Evolutionary conservation across 2,329 filamentous ascomycete species (phyloP).

Genomic region (Xylaria hypoxylon): DNA sequence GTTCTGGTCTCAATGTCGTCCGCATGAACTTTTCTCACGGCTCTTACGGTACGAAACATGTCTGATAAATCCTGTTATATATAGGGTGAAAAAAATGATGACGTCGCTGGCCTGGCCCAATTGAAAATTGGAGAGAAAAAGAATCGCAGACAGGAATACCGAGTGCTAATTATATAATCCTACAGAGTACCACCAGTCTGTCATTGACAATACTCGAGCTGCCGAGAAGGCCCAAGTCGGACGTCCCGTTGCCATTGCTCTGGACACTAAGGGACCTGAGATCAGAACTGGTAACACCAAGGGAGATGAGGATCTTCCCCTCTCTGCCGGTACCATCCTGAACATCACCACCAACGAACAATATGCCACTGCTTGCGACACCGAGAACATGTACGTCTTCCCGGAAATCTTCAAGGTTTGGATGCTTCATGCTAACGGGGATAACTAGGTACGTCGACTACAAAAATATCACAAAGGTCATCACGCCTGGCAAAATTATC

Average conservation of each 20-base stretch:
- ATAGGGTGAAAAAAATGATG: not conserved
- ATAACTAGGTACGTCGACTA: slow-evolving; percentile 88
- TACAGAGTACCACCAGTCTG: slow-evolving; percentile 85
- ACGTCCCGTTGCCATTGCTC: slow-evolving; percentile 93
- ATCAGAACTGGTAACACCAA: slow-evolving; percentile 75
- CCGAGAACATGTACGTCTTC: slow-evolving; percentile 86
- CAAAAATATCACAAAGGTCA: slow-evolving; percentile 99
- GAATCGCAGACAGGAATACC: no score
- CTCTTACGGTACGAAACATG: slow-evolving; percentile 66
- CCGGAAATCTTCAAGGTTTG: slow-evolving; percentile 71
- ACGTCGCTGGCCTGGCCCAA: not conserved
- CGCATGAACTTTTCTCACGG: slow-evolving; percentile 99
- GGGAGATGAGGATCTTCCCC: slow-evolving; percentile 89
- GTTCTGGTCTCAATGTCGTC: slow-evolving; percentile 93
- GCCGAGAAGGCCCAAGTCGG: slow-evolving; percentile 83
- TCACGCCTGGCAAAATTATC: slow-evolving; percentile 88
- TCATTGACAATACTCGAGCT: slow-evolving; percentile 93
- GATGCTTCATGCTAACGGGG: slow-evolving; percentile 63
- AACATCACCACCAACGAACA: slow-evolving; percentile 98
- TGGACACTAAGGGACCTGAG: slow-evolving; percentile 76
- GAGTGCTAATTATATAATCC: slow-evolving; percentile 9
- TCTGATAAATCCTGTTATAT: not conserved
- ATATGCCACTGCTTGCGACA: slow-evolving; percentile 85
- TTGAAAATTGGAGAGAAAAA: not conserved
- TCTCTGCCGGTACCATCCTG: slow-evolving; percentile 83